Base-by-base conservation (phyloP, 129 eudicot genomes). In the Escallonia herrerae region DNA sequence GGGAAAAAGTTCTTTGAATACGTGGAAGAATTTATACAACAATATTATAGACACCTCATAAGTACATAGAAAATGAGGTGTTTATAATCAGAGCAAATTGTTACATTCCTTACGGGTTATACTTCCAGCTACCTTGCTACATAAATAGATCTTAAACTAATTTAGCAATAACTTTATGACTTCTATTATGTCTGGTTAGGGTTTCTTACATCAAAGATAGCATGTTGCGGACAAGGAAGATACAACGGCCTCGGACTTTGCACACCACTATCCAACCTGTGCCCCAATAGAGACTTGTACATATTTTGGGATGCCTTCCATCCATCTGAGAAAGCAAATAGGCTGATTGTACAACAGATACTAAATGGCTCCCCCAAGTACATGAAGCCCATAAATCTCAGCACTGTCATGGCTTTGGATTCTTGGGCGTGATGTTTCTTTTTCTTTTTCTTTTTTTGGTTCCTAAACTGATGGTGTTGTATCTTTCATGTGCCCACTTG, bases 141-240 rank as follows among this genome's bases (percentile, higher is more conserved):
- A 22, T 22, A 22, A 22, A 22, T 22, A 22, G 33, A 22, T 22
- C 33, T 22, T 22, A 22, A 22, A 22, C 33, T 22, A 22, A 22
- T 22, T 22, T 22, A 22, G 33, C 33, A 22, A 22, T 22, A 22
- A 22, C 33, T 22, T 22, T 1, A 22, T 22, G 33, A 22, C 33
- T 22, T 22, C 1, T 22, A 1, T 22, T 15, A 11, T 57, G 41
- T 54, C 9, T 54, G 70, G 12, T 14, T 43, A 62, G 75, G 66
- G 2, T 67, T 67, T 6, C 43, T 54, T 5, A 55, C 71, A 55
- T 67, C 71, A 55, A 67, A 67, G 40, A 10, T 67, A 15, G 71
- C 71, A 54, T 67, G 71, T 55, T 67, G 71, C 40, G 71, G 71
- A 55, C 71, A 67, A 55, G 71, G 71, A 14, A 15, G 53, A 54